Conservation (phyloP, 1,284 basidiomycete species). For the Ustilago hordei region DNA sequence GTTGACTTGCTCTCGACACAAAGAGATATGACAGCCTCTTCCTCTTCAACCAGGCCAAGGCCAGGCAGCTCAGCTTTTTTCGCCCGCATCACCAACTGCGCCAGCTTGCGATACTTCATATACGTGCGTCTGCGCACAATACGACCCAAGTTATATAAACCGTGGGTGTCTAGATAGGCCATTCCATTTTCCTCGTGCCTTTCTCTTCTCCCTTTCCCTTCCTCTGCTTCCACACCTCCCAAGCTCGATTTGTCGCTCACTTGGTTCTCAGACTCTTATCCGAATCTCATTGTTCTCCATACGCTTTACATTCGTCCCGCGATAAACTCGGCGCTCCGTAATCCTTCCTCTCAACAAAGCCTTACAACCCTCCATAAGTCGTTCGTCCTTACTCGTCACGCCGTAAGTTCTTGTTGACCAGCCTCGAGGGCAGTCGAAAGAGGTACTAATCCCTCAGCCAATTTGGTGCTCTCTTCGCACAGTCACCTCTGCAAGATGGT, state of each 20-base stretch:
- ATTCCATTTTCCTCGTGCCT: neutral
- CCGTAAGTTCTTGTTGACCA: no score
- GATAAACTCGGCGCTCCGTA: no score
- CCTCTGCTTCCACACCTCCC: neutral
- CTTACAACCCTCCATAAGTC: no score
- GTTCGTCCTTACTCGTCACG: no score
- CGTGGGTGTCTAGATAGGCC: neutral
- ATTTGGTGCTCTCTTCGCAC: neutral
- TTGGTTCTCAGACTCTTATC: neutral
- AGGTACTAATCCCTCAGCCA: neutral
- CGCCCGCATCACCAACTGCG: neutral
- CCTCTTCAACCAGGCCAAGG: no score
- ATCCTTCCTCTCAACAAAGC: no score
- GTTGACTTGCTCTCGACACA: no score
- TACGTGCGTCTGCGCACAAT: neutral
- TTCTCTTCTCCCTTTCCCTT: neutral
- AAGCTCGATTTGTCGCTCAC: neutral
- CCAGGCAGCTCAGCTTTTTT: neutral
- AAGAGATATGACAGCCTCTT: no score
- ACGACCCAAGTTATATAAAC: neutral
- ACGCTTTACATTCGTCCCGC: no score
- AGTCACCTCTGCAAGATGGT: conserved; percentile 7
- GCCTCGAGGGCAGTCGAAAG: neutral
- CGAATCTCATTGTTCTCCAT: neutral
- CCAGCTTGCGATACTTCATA: neutral